These are phyloP conservation scores for Xylaria flabelliformis DNA, from an alignment of 495 filamentous ascomycete species.

Conservation along the genomic window DNA sequence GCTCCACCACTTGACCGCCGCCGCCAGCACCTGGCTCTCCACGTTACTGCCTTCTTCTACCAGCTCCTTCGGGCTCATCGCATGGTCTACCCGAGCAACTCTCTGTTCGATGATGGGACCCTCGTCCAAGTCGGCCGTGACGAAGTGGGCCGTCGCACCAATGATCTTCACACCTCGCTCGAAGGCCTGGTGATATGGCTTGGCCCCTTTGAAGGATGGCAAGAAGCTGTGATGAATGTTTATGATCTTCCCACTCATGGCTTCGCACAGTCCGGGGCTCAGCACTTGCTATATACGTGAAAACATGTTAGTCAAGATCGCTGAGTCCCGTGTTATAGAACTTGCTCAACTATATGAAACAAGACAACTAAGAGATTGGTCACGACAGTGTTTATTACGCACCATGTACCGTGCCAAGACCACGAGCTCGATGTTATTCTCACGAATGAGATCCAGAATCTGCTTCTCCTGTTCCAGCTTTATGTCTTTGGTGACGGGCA, in stretches of 20 bases:
- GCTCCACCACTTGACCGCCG: slow-evolving; percentile 75
- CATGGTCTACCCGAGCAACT: slow-evolving; percentile 70
- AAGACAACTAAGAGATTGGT: too few species aligned
- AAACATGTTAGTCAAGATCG: too few species aligned
- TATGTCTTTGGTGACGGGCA: slow-evolving; percentile 72
- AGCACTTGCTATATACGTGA: slow-evolving; percentile 64
- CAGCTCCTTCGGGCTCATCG: slow-evolving; percentile 71
- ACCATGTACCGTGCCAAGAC: slow-evolving; percentile 78
- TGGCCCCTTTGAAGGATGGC: slow-evolving; percentile 80
- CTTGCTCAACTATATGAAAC: too few species aligned
- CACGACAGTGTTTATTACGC: too few species aligned
- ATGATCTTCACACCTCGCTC: slow-evolving; percentile 82
- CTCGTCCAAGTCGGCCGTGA: slow-evolving; percentile 77
- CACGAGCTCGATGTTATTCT: slow-evolving; percentile 71
- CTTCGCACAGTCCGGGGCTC: slow-evolving; percentile 69
- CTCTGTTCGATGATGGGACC: slow-evolving; percentile 83
- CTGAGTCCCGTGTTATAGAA: too few species aligned
- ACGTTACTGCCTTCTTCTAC: slow-evolving; percentile 76
- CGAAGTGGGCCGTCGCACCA: slow-evolving; percentile 78
- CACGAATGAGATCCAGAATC: slow-evolving; percentile 67
- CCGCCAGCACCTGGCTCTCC: slow-evolving; percentile 73
- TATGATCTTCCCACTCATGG: slow-evolving; percentile 77
- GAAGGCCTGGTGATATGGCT: slow-evolving; percentile 81
- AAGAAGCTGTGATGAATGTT: slow-evolving; percentile 84
- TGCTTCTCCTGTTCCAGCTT: slow-evolving; percentile 70